Evolutionary conservation across 2,329 filamentous ascomycete species (phyloP).

Genomic region (Penicillium freii): DNA sequence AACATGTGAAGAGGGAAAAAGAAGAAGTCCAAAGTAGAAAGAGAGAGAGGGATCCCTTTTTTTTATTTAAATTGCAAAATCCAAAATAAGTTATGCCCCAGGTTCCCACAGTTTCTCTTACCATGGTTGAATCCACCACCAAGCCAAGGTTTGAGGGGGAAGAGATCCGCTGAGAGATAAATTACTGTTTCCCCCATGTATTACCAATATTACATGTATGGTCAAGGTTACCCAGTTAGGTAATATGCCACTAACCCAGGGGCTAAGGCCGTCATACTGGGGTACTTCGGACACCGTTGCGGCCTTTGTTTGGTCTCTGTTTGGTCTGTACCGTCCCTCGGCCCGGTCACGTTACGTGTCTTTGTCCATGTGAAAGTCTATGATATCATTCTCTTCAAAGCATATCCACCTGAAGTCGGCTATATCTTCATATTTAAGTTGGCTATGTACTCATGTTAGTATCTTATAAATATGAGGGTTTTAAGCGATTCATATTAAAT

Average conservation of each 20-base stretch:
- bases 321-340: conserved; percentile 7
- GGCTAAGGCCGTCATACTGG: background rate
- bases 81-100: conserved; percentile 31
- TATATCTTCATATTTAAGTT: background rate
- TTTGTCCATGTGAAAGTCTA: background rate
- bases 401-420: background rate
- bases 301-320: background rate
- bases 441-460: background rate
- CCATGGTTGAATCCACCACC: background rate
- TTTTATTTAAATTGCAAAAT: conserved; percentile 10
- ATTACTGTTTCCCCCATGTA: background rate
- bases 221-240: background rate
- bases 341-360: conserved; percentile 22
- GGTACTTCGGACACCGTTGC: background rate
- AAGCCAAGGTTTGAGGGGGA: conserved; percentile 5
- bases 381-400: background rate
- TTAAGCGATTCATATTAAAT: background rate
- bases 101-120: conserved; percentile 10
- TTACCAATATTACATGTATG: background rate
- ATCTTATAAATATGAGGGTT: background rate
- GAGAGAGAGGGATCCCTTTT: conserved; percentile 21
- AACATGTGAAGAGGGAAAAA: conserved; percentile 3
- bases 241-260: background rate
- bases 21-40: background rate
- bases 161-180: background rate